Evolutionary conservation across 495 filamentous ascomycete species (phyloP).

Genomic region (Neurospora sp.): DNA sequence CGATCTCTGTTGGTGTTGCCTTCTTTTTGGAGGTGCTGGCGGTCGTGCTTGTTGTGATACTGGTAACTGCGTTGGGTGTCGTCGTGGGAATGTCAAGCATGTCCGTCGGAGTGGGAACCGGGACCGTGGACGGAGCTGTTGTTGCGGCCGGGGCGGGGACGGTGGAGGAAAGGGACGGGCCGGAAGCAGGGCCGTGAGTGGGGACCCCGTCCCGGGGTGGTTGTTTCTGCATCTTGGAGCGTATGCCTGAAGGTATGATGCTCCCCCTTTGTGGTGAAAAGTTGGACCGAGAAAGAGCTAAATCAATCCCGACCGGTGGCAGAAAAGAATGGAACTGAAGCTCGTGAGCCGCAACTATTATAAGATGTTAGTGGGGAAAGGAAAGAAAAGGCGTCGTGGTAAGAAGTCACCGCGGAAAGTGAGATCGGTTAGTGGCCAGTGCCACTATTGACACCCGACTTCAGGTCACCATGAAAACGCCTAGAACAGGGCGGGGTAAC

Average conservation of each 20-base stretch:
- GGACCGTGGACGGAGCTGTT: background rate
- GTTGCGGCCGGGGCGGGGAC: background rate
- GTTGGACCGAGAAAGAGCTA: background rate
- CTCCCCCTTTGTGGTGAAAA: background rate
- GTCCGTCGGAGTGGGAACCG: background rate
- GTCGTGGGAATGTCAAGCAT: background rate
- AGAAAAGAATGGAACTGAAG: background rate
- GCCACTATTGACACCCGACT: background rate
- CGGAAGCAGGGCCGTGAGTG: background rate
- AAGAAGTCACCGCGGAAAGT: background rate
- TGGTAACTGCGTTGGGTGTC: background rate
- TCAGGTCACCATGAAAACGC: background rate
- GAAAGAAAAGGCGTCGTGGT: background rate
- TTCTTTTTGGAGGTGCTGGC: background rate
- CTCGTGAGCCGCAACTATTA: background rate
- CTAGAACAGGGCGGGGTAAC: background rate
- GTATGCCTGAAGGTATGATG: too few species aligned
- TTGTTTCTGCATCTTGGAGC: background rate
- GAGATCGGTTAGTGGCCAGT: background rate
- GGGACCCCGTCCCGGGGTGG: background rate
- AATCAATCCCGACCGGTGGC: background rate
- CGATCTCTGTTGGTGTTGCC: background rate
- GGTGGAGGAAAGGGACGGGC: background rate
- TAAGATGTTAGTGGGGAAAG: background rate
- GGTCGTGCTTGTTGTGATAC: background rate